Percentiles rank a stretch among this genome's conserved stretches.
These are phyloP conservation scores for Entrophospora sp. DNA, from an alignment of 192 early-diverging fungal species.

Conservation along the genomic window DNA sequence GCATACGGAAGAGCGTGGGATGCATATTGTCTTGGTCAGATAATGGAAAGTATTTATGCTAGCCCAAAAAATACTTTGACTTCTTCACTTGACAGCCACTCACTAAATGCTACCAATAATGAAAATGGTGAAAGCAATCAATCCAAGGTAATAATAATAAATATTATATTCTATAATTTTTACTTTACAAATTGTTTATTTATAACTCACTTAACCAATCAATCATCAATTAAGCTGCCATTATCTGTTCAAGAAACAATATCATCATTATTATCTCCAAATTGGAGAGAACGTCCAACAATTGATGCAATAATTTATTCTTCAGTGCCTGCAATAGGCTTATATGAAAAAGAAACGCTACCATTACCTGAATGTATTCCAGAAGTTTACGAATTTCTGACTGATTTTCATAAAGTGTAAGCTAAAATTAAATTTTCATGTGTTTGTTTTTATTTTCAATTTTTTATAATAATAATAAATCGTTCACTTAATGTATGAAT, in stretches of 20 bases:
- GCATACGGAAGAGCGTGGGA: constrained; percentile 44
- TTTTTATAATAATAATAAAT: not conserved
- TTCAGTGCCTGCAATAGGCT: constrained; percentile 36
- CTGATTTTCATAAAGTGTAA: constrained; percentile 42
- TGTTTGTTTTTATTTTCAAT: no score
- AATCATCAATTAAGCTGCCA: constrained; percentile 30
- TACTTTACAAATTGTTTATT: no score
- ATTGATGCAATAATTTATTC: constrained; percentile 40
- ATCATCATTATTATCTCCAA: constrained; percentile 25
- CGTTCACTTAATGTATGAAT: not conserved
- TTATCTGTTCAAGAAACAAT: constrained; percentile 37
- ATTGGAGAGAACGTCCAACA: constrained; percentile 42
- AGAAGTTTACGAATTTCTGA: constrained; percentile 50
- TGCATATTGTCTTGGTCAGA: constrained; percentile 38
- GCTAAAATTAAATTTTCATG: no score
- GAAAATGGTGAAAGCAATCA: not conserved
- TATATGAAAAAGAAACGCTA: constrained; percentile 31
- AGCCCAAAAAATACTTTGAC: constrained; percentile 19
- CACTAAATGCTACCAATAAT: not conserved
- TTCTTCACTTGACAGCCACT: constrained; percentile 18
- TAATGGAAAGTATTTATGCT: constrained; percentile 39
- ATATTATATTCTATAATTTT: no score
- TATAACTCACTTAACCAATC: no score
- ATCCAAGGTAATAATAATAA: not conserved
- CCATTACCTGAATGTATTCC: constrained; percentile 39